These are phyloP conservation scores for Ophiostoma novo-ulmi DNA, from an alignment of 2,329 filamentous ascomycete species.

Conservation along the genomic window DNA sequence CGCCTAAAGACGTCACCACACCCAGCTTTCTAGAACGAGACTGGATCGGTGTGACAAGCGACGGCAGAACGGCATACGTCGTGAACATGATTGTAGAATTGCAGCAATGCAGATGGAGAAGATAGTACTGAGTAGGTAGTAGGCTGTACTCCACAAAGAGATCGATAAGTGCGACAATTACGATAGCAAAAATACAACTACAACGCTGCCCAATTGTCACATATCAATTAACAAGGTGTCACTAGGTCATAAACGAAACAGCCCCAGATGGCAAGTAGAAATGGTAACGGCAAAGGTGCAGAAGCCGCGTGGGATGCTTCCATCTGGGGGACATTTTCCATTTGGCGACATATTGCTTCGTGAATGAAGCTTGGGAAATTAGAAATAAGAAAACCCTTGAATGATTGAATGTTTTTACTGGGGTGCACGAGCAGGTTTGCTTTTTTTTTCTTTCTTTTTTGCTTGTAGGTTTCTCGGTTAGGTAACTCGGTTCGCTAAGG, in stretches of 20 bases:
- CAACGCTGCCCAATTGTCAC: slow-evolving; percentile 8
- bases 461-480: neutral
- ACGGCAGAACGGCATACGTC: slow-evolving; percentile 1
- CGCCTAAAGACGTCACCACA: neutral
- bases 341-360: slow-evolving; percentile 7
- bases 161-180: neutral
- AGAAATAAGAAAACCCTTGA: neutral
- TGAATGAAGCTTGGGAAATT: neutral
- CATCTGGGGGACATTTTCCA: slow-evolving; percentile 9
- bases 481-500: neutral
- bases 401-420: neutral
- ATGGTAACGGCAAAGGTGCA: neutral
- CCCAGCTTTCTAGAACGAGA: neutral
- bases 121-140: neutral
- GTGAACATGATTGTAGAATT: neutral
- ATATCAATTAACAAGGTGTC: slow-evolving; percentile 7
- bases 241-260: neutral
- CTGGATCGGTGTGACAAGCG: neutral
- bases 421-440: neutral
- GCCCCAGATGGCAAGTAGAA: neutral
- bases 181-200: neutral
- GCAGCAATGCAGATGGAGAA: neutral
- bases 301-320: slow-evolving; percentile 12
- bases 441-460: too few relatives aligned
- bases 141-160: neutral